These are phyloP conservation scores for Arabidopsis lyrata DNA, from an alignment of 441 rosid species.

Conservation along the genomic window DNA sequence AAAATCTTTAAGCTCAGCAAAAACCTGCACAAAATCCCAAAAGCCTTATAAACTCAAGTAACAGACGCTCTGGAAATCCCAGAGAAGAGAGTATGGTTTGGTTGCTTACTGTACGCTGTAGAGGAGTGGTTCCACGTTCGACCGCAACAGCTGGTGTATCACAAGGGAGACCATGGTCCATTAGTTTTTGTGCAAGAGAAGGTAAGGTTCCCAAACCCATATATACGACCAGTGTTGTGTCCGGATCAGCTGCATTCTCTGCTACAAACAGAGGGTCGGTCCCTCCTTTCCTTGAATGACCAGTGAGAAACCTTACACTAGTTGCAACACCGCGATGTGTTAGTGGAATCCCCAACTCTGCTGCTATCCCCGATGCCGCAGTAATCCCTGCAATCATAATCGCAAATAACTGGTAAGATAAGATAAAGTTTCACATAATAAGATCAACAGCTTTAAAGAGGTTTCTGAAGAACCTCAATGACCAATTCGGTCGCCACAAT, in stretches of 20 bases:
- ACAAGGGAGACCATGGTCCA: constrained; percentile 79
- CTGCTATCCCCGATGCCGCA: constrained; percentile 94
- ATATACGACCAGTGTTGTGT: constrained; percentile 90
- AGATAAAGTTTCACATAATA: no score
- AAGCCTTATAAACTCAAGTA: not conserved
- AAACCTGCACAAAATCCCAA: constrained; percentile 58
- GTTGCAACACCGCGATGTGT: constrained; percentile 89
- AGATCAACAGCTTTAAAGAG: no score
- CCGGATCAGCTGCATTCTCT: constrained; percentile 88
- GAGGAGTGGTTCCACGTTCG: constrained; percentile 91
- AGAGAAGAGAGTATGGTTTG: constrained; percentile 4
- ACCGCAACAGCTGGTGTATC: constrained; percentile 88
- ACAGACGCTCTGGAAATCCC: not conserved
- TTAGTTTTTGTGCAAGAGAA: constrained; percentile 77
- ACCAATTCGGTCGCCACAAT: not conserved
- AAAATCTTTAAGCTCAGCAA: constrained; percentile 79
- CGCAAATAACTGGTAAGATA: not conserved
- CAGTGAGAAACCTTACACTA: constrained; percentile 90
- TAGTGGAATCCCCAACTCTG: constrained; percentile 82
- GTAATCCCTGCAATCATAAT: constrained; percentile 70
- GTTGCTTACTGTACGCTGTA: constrained; percentile 79
- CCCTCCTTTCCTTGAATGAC: constrained; percentile 92
- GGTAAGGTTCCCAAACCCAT: constrained; percentile 97
- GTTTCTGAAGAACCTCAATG: no score
- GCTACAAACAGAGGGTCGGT: constrained; percentile 89